Conservation (phyloP, 2,329 filamentous ascomycete genomes). For the Macrophomina phaseolina region DNA sequence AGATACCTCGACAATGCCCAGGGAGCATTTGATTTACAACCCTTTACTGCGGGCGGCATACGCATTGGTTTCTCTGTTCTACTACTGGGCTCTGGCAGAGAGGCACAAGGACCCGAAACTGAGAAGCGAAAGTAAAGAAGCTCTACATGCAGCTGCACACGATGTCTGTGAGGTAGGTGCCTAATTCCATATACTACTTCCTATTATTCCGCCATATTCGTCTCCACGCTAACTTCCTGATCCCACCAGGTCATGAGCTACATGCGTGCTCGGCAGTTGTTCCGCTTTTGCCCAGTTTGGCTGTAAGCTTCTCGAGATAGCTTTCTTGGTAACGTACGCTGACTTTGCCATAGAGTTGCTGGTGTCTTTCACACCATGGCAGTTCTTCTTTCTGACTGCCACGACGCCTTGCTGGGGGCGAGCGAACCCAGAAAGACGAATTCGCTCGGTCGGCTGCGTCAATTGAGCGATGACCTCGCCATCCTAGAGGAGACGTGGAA, state of each 20-base stretch:
- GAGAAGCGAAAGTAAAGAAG: background rate
- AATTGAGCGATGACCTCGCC: constrained; percentile 1
- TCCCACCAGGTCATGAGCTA: constrained; percentile 13
- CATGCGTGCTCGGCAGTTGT: constrained; percentile 2
- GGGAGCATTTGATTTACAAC: background rate
- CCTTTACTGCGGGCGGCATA: constrained; percentile 7
- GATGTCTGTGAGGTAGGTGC: constrained; percentile 7
- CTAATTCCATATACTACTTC: background rate
- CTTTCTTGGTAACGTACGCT: background rate
- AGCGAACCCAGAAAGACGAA: background rate
- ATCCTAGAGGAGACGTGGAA: constrained; percentile 16
- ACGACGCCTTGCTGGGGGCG: background rate
- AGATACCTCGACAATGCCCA: background rate
- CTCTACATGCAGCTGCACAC: background rate
- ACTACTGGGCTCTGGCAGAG: background rate
- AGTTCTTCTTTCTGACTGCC: constrained; percentile 7
- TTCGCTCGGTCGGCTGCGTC: constrained; percentile 10
- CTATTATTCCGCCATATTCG: background rate
- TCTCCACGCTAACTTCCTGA: background rate
- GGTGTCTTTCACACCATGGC: constrained; percentile 15
- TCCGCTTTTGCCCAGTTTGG: constrained; percentile 7
- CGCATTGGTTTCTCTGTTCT: background rate
- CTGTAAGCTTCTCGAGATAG: background rate
- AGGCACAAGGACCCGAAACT: background rate
- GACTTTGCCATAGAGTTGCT: background rate